These are phyloP conservation scores for Botryobasidium botryosum DNA, from an alignment of 768 basidiomycete genomes.

Conservation along the genomic window DNA sequence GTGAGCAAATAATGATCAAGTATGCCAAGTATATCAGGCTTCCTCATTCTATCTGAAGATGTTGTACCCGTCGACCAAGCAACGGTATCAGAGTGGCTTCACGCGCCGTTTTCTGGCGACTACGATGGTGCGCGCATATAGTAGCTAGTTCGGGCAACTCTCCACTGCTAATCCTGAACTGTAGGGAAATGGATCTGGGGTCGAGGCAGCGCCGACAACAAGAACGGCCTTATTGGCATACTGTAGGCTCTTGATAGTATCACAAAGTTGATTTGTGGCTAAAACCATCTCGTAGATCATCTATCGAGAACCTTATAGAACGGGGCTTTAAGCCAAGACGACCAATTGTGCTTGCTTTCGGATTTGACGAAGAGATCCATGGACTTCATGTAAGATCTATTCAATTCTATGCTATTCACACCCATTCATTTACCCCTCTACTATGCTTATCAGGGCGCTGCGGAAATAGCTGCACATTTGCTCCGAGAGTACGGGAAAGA, in stretches of 20 bases:
- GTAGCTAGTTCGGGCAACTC: background rate
- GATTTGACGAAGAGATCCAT: constrained; percentile 61
- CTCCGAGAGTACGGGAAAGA: constrained; percentile 51
- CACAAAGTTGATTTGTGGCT: background rate
- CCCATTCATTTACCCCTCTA: constrained; percentile 4
- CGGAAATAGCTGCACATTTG: constrained; percentile 20
- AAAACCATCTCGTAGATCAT: background rate
- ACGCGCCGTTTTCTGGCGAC: constrained; percentile 44
- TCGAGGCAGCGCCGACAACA: constrained; percentile 58
- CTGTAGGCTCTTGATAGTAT: constrained; percentile 15
- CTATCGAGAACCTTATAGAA: constrained; percentile 47
- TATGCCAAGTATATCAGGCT: constrained; percentile 1
- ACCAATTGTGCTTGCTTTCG: constrained; percentile 43
- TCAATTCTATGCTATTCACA: constrained; percentile 15
- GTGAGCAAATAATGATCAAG: constrained; percentile 18
- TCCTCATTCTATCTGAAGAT: constrained; percentile 23
- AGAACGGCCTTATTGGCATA: constrained; percentile 53
- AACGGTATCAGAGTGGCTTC: constrained; percentile 39
- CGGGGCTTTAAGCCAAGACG: constrained; percentile 47
- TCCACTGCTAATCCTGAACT: background rate
- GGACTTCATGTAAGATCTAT: constrained; percentile 26
- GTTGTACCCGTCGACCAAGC: constrained; percentile 49
- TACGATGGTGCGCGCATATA: constrained; percentile 24
- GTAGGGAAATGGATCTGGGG: constrained; percentile 42
- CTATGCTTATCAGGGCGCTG: constrained; percentile 25